Conservation (phyloP, 2,329 filamentous ascomycete genomes). For the Zymoseptoria passerinii region DNA sequence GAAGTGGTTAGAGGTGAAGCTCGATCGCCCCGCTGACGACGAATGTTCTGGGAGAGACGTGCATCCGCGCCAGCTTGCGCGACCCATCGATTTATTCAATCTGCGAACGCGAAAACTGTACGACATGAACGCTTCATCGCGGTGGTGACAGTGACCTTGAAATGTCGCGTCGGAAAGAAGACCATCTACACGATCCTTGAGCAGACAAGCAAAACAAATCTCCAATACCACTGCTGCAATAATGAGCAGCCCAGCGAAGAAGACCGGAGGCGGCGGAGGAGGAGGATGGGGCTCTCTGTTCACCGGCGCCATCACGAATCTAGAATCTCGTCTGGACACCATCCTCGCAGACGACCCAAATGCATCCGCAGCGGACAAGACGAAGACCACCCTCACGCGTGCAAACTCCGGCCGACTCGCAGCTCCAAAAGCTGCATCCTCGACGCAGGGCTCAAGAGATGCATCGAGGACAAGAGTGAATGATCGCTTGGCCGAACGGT, state of each 20-base stretch:
- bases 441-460: conserved; percentile 49
- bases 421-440: conserved; percentile 11
- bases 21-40: background rate
- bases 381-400: conserved; percentile 10
- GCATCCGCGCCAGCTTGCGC: background rate
- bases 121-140: conserved; percentile 11
- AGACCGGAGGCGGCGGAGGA: background rate
- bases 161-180: conserved; percentile 21
- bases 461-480: conserved; percentile 61
- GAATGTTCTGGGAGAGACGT: background rate
- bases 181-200: background rate
- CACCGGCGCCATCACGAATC: conserved; percentile 82
- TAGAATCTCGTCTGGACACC: conserved; percentile 86
- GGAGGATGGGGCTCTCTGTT: conserved; percentile 51
- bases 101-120: conserved; percentile 1
- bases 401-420: conserved; percentile 21
- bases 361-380: conserved; percentile 32
- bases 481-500: conserved; percentile 77
- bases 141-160: conserved; percentile 9
- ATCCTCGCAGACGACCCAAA: conserved; percentile 77
- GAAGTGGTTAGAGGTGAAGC: background rate
- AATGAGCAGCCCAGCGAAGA: conserved; percentile 18
- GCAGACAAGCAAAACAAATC: background rate
- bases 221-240: background rate
- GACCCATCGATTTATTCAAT: background rate